phyloP scores from a whole-genome alignment of 768 basidiomycete species.

The Kwoniella newhampshirensis region DNA sequence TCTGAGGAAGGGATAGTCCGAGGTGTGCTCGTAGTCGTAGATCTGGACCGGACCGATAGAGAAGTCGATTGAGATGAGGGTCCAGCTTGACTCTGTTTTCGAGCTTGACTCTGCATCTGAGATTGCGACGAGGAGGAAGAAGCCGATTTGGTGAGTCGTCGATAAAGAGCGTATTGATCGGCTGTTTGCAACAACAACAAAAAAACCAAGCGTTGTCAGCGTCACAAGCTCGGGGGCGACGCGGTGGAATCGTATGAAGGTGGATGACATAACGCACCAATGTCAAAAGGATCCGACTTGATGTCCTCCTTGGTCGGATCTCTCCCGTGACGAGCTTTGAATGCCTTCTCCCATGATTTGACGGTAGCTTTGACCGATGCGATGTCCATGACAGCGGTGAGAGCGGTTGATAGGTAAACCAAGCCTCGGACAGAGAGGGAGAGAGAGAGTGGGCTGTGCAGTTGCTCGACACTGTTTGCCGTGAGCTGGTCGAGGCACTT shows the following conservation, averaged over 20 bases:
- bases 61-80: slow-evolving; percentile 6
- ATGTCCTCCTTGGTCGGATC: slow-evolving; percentile 55
- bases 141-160: slow-evolving; percentile 27
- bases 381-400: slow-evolving; percentile 27
- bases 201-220: too few relatives aligned
- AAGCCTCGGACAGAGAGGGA: too few relatives aligned
- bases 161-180: slow-evolving; percentile 42
- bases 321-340: slow-evolving; percentile 44
- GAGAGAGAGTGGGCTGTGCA: too few relatives aligned
- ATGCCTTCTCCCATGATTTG: slow-evolving; percentile 54
- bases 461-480: background rate
- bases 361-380: slow-evolving; percentile 50
- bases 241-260: background rate
- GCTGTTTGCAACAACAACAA: slow-evolving; percentile 14
- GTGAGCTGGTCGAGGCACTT: background rate
- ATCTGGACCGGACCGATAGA: slow-evolving; percentile 13
- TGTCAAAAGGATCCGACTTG: slow-evolving; percentile 48
- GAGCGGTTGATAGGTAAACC: too few relatives aligned
- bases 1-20: slow-evolving; percentile 18
- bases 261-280: slow-evolving; percentile 44
- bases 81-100: slow-evolving; percentile 1
- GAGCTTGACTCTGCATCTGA: background rate
- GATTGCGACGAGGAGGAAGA: slow-evolving; percentile 17
- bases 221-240: too few relatives aligned
- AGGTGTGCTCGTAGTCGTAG: slow-evolving; percentile 22